These are phyloP conservation scores for Wickerhamiella brachini DNA, from an alignment of 805 yeast species.

Conservation along the genomic window DNA sequence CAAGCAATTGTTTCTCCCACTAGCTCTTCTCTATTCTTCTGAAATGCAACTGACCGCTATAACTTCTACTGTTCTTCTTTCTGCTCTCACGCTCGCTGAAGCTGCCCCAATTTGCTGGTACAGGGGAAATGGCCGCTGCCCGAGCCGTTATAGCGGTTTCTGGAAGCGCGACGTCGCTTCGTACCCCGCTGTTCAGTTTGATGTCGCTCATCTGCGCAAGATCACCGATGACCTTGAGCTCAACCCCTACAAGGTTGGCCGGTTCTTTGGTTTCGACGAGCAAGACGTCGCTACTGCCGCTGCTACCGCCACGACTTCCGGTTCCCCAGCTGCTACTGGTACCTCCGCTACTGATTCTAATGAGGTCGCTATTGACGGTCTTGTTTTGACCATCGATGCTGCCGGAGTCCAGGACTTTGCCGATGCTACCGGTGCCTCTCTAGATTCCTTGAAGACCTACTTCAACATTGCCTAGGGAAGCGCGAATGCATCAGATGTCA, in stretches of 20 bases:
- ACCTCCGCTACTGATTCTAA: neutral
- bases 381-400: neutral
- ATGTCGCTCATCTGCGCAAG: neutral
- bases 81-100: neutral
- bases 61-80: neutral
- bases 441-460: neutral
- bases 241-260: neutral
- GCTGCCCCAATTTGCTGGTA: neutral
- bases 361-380: neutral
- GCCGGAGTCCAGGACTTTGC: neutral
- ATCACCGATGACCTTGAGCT: neutral
- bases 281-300: neutral
- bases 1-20: no score
- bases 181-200: neutral
- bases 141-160: neutral
- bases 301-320: neutral
- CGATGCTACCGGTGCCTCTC: neutral
- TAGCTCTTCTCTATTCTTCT: neutral
- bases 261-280: neutral
- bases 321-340: neutral
- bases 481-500: no score
- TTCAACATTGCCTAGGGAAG: neutral
- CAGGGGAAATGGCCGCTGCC: neutral
- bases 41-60: neutral
- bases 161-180: neutral